A percentile compares a stretch with the other conserved stretches of the same genome.
phyloP scores from a whole-genome alignment of 163 green algal species.

The Coccomyxa subellipsoidea region DNA sequence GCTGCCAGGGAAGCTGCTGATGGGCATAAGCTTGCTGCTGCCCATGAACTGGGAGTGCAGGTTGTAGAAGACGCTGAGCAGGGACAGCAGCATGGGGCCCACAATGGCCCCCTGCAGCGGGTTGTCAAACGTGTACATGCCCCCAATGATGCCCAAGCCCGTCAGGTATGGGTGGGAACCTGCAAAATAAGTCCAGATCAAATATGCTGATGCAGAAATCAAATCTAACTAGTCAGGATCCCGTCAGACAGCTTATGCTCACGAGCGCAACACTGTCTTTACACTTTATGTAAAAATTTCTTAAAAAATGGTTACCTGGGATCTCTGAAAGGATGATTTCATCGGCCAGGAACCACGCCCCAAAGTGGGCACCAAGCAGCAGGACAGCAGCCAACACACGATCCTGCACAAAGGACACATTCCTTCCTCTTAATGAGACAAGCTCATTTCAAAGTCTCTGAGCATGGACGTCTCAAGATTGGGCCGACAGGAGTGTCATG shows the following conservation, averaged over 20 bases:
- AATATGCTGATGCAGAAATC: neutral
- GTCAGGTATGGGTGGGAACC: conserved; percentile 49
- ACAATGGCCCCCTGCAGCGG: conserved; percentile 51
- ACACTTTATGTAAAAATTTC: no score
- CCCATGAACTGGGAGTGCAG: conserved; percentile 7
- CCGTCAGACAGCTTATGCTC: no score
- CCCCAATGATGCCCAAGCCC: conserved; percentile 47
- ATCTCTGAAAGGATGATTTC: conserved; percentile 42
- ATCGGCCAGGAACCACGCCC: conserved; percentile 39
- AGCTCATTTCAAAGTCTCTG: neutral
- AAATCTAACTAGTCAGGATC: no score
- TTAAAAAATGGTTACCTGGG: neutral
- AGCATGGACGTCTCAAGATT: neutral
- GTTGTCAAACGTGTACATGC: conserved; percentile 52
- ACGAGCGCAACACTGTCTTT: no score
- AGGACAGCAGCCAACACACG: conserved; percentile 7
- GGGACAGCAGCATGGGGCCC: conserved; percentile 53
- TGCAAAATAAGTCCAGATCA: neutral
- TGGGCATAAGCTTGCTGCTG: neutral
- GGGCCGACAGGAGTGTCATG: neutral
- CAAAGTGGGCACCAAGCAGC: conserved; percentile 50
- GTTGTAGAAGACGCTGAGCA: conserved; percentile 2
- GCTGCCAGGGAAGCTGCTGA: neutral
- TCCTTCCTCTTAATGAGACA: neutral
- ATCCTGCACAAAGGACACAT: conserved; percentile 22